These are phyloP conservation scores for Colletotrichum sp. DNA, from an alignment of 2,329 filamentous ascomycete genomes.

Conservation along the genomic window DNA sequence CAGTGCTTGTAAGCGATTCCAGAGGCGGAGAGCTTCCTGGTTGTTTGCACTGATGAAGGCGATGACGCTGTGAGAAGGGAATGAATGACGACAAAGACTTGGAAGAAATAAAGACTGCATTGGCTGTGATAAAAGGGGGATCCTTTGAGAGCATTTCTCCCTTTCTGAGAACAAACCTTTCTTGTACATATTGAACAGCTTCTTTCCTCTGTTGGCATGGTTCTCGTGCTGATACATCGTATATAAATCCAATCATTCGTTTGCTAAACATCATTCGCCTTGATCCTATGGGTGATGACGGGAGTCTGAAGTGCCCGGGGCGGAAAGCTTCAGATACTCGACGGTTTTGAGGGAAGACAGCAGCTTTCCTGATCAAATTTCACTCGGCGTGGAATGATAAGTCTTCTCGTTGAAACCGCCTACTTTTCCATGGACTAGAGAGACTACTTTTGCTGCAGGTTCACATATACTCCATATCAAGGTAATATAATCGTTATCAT, in stretches of 20 bases:
- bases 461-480: neutral
- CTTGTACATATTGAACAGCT: constrained; percentile 8
- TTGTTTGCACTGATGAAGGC: neutral
- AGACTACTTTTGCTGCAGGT: neutral
- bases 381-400: neutral
- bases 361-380: neutral
- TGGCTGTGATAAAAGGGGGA: neutral
- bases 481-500: neutral
- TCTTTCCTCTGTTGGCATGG: neutral
- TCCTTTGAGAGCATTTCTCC: neutral
- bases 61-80: neutral
- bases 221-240: neutral
- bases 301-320: fast-evolving
- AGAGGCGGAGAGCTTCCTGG: neutral
- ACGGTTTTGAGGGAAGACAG: fast-evolving
- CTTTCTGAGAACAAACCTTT: neutral
- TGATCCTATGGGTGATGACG: neutral
- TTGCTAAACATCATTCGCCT: neutral
- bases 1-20: constrained; percentile 41
- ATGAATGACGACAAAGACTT: neutral
- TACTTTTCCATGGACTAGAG: neutral
- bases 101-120: constrained; percentile 3
- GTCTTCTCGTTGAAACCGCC: neutral
- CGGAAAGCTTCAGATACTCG: fast-evolving
- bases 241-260: constrained; percentile 20